A percentile compares a stretch with the other conserved stretches of the same genome.
Conservation (phyloP, 805 yeast species). For the Jamesozyma piceae region DNA sequence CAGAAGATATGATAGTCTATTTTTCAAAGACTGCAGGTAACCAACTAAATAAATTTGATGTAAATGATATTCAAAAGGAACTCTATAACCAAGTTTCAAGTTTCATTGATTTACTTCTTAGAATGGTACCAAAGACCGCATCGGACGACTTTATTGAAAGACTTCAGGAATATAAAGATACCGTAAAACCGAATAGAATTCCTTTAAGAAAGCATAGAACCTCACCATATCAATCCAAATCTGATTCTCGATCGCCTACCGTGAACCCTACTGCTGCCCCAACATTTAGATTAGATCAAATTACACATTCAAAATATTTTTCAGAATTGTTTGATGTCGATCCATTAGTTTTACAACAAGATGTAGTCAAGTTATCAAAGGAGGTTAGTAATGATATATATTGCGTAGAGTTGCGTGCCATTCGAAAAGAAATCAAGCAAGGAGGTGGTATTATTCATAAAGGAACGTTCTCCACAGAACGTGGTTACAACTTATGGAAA, state of each 20-base stretch:
- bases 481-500: conserved; percentile 36
- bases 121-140: conserved; percentile 10
- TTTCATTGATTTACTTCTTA: conserved; percentile 19
- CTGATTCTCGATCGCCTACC: background rate
- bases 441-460: conserved; percentile 26
- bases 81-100: conserved; percentile 18
- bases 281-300: conserved; percentile 44
- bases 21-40: conserved; percentile 46
- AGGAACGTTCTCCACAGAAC: conserved; percentile 31
- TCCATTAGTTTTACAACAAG: conserved; percentile 43
- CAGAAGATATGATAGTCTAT: conserved; percentile 41
- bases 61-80: conserved; percentile 18
- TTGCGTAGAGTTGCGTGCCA: conserved; percentile 11
- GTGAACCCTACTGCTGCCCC: conserved; percentile 28
- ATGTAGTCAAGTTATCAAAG: conserved; percentile 31
- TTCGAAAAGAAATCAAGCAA: conserved; percentile 10
- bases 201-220: background rate
- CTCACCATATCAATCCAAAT: background rate
- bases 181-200: background rate
- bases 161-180: conserved; percentile 35
- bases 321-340: conserved; percentile 43
- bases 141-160: conserved; percentile 28
- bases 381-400: conserved; percentile 14
- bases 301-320: conserved; percentile 43
- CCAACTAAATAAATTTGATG: conserved; percentile 37